Base-by-base conservation (phyloP, 1,284 basidiomycete genomes). In the Crucibulum cyathiforme region DNA sequence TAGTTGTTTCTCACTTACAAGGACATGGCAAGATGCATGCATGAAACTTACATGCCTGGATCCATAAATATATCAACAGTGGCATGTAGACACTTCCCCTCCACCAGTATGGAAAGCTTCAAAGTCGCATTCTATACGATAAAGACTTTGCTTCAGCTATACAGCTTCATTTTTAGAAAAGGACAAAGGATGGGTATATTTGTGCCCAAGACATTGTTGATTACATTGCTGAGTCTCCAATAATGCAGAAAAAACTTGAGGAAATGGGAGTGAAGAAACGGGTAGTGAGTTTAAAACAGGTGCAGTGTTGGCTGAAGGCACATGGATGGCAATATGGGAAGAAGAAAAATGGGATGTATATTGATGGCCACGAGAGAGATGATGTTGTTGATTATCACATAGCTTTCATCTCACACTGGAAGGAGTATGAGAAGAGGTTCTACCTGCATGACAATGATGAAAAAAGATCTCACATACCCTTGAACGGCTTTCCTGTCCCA, bases 401-500 rank as follows among this genome's bases (percentile, higher is more conserved):
- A 43, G 39, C 39, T 31, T 31, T 31, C 24, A 31, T 31, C 24
- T 31, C 24, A 31, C 24, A 31, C 24, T 31, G 24, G 24, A 43
- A 43, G 17, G 39, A 43, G 17, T 43, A 43, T 17, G 17, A 43
- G 39, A 43, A 43, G 39, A 43, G 39, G 5, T 43, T 43, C 17
- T 43, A 43, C 39, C 12, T 43, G 13, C 17, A 13, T 43, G 39
- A 43, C 39, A 43, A 43, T 43, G 39, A 43, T 43, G 39, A 5
- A 5, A 43, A 43, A 31, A 31, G 24, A 31, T 31, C 24, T 31
- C 24, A 31, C 24, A 31, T 31, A 31, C 24, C 24, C 24, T 31
- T 31, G 24, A 31, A 53, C 15, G 71, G 69, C 45, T 74, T 71
- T 57, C 63, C 64, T 36, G 62, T 71, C 36, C 62, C 60, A 10